Base-by-base conservation (phyloP, 768 basidiomycete species). In the Russula sp. region DNA sequence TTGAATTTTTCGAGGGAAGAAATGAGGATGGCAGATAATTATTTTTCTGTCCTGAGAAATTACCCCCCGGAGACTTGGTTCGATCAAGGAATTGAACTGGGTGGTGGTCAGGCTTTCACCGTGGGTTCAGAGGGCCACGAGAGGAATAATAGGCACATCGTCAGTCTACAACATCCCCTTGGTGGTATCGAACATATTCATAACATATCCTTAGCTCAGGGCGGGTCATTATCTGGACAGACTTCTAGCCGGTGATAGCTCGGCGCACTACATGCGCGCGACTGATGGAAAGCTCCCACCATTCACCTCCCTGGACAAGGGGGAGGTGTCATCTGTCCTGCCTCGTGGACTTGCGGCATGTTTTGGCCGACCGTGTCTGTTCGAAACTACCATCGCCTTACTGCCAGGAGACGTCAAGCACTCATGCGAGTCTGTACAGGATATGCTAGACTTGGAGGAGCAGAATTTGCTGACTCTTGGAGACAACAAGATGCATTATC, bases 21-120 rank as follows among this genome's bases (percentile, higher is more conserved):
- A 64, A 72, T 76, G 67, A 76, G 79, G 65, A 87, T 86, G 84
- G 83, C 85, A 4, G 87, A 88, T 68, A 88, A 88, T 63, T 86
- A 86, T 65, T 88, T 80, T 67, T 76, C 84, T 1, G 73, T 88
- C 53, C 70, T 87, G 50, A 75, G 73, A 58, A 87, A 86, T 68
- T 71, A 70, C 20, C 68, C 80, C 43, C 80, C 84, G 1, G 83
- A 86, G 69, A 71, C 79, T 10, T 87, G 86, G 85, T 80, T 85
- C 58, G 83, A 85, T 64, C 79, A 82, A 63, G 81, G 81, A n/a
- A 78, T 84, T 48, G 78, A 80, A 59, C 75, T 88, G 4, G 81
- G 76, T 39, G 83, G 83, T 4, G 84, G 83, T 0, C 73, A 82
- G 56, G 77, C 83, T 7, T 88, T 88, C 68, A 87, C 85, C 10